Conservation (phyloP, 1,284 basidiomycete species). For the Singerocomus inundabilis region DNA sequence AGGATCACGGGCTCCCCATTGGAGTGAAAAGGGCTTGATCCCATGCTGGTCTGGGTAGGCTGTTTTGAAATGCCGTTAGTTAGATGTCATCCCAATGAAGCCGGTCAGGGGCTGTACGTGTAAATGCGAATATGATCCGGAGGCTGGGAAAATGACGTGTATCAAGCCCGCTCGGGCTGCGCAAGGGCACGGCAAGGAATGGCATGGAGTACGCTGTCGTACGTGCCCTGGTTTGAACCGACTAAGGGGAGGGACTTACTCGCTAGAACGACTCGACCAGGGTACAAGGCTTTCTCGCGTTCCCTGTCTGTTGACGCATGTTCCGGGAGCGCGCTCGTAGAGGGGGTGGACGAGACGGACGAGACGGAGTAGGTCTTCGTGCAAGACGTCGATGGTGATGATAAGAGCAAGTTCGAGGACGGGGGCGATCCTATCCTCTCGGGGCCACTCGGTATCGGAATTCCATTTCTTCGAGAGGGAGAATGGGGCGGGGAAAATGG, state of each 20-base stretch:
- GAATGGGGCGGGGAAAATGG: slow-evolving; percentile 28
- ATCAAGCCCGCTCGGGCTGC: not conserved
- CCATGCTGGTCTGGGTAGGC: slow-evolving; percentile 74
- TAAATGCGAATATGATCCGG: slow-evolving; percentile 16
- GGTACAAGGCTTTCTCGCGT: slow-evolving; percentile 71
- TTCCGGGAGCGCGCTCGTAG: slow-evolving; percentile 23
- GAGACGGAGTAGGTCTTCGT: slow-evolving; percentile 30
- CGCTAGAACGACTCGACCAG: slow-evolving; percentile 76
- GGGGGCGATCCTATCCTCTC: slow-evolving; percentile 23
- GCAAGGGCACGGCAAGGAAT: not conserved
- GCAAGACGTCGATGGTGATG: slow-evolving; percentile 22
- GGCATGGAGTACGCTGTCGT: slow-evolving; percentile 1
- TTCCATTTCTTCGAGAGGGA: slow-evolving; percentile 15
- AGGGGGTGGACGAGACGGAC: slow-evolving; percentile 22
- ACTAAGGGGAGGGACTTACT: slow-evolving; percentile 47
- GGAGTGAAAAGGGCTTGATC: slow-evolving; percentile 74
- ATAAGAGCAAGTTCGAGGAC: slow-evolving; percentile 24
- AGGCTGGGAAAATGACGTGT: slow-evolving; percentile 7
- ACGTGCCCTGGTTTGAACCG: not conserved
- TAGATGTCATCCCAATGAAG: not conserved
- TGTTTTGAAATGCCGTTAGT: slow-evolving; percentile 28
- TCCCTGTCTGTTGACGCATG: slow-evolving; percentile 51
- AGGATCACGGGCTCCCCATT: slow-evolving; percentile 79
- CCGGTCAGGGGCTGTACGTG: slow-evolving; percentile 3
- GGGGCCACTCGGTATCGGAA: slow-evolving; percentile 25